phyloP scores from a whole-genome alignment of 345 rosid genomes.

The Gossypium raimondii region DNA sequence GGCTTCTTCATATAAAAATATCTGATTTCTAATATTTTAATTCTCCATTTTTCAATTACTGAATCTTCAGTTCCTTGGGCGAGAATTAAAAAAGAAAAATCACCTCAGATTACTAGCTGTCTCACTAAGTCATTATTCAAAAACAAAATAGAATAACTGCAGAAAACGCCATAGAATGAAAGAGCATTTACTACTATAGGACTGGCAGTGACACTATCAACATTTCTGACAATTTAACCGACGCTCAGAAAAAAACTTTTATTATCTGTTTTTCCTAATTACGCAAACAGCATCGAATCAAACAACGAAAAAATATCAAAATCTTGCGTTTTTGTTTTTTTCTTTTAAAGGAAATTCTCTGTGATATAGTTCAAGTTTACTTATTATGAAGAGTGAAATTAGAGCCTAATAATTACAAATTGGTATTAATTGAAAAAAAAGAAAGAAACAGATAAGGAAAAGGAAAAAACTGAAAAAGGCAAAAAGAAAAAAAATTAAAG shows the following conservation, averaged over 20 bases:
- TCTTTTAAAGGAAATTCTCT: too few relatives aligned
- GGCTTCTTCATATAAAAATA: conserved; percentile 6
- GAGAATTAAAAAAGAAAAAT: too few relatives aligned
- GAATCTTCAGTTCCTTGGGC: background rate
- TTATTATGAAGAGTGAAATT: background rate
- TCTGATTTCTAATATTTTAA: conserved; percentile 6
- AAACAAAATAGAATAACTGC: conserved; percentile 3
- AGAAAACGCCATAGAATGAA: conserved; percentile 10
- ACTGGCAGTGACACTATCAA: conserved; percentile 11
- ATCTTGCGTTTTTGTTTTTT: background rate
- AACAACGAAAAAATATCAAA: background rate
- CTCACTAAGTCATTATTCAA: background rate
- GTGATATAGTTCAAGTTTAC: background rate
- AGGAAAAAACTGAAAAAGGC: background rate
- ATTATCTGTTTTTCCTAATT: conserved; percentile 5
- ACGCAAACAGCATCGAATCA: background rate
- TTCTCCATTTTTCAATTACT: background rate
- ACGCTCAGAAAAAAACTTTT: conserved; percentile 7
- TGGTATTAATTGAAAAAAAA: conserved; percentile 18
- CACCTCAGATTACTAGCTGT: too few relatives aligned
- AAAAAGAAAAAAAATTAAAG: conserved; percentile 11
- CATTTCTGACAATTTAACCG: conserved; percentile 33
- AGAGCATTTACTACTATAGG: background rate
- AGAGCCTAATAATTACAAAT: conserved; percentile 28
- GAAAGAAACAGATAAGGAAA: background rate